These are phyloP conservation scores for Penicillium paneum DNA, from an alignment of 2,329 filamentous ascomycete genomes.

Conservation along the genomic window DNA sequence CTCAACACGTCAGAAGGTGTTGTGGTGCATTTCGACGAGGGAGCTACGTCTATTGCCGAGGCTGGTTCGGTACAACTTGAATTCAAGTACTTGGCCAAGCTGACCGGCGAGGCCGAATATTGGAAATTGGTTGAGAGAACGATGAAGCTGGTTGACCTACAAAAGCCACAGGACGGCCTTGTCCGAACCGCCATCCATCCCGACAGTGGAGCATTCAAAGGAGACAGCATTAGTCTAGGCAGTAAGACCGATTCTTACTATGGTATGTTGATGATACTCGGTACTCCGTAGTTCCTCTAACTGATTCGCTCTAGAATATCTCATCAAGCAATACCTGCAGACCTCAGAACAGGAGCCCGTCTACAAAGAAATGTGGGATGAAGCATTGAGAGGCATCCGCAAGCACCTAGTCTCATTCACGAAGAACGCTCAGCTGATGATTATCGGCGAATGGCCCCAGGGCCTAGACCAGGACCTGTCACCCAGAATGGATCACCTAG, in stretches of 20 bases:
- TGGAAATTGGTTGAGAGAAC: slow-evolving; percentile 91
- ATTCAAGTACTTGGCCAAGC: slow-evolving; percentile 92
- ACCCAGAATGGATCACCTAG: slow-evolving; percentile 95
- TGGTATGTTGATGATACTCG: slow-evolving; percentile 36
- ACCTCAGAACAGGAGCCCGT: slow-evolving; percentile 81
- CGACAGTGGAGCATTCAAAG: slow-evolving; percentile 72
- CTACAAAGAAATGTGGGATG: slow-evolving; percentile 90
- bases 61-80: slow-evolving; percentile 89
- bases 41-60: slow-evolving; percentile 91
- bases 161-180: slow-evolving; percentile 73
- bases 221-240: slow-evolving; percentile 82
- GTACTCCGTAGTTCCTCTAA: neutral
- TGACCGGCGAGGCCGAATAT: slow-evolving; percentile 88
- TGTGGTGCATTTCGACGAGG: slow-evolving; percentile 76
- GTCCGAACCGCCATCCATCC: slow-evolving; percentile 90
- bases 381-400: slow-evolving; percentile 77
- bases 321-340: slow-evolving; percentile 97
- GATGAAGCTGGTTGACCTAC: slow-evolving; percentile 85
- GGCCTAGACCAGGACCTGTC: slow-evolving; percentile 62
- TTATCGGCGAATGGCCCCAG: slow-evolving; percentile 78
- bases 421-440: slow-evolving; percentile 73
- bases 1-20: slow-evolving; percentile 73
- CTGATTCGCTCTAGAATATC: slow-evolving; percentile 62
- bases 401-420: slow-evolving; percentile 93
- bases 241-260: slow-evolving; percentile 97